Base-by-base conservation (phyloP, 2,329 filamentous ascomycete species). In the Thermoascus crustaceus region DNA sequence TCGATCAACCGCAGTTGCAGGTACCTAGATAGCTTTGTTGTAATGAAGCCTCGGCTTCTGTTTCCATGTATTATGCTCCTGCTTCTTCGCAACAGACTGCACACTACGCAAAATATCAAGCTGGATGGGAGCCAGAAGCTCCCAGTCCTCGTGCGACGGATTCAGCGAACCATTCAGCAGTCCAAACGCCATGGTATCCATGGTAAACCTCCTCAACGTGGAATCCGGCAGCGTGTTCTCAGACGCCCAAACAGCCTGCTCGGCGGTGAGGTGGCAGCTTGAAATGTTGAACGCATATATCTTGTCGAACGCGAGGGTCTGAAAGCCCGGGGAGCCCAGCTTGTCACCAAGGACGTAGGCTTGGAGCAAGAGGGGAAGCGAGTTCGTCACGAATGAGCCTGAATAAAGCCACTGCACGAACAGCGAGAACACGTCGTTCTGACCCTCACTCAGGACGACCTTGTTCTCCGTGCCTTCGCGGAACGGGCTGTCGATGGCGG, bases 361-460 rank as follows among this genome's bases (percentile, higher is more conserved):
- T 3, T 17, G 17, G 8, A 41, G 21, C 8, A 41, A 30, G 5
- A 35, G 4, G 16, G 23, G 20, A 14, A 39, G 30, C 4, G 23
- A 32, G 3, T 18, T 11, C 13, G 19, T 18, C 14, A 16, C 7
- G 26, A 43, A 41, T 7, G 20, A 16, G 10, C 34, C 21, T 9
- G 40, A 25, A 19, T 43, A 45, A 9, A 43, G 25, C 38, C 43
- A 41, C 32, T 45, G 35, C 11, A 43, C 38, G 13, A 43, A 45
- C 13, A 41, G 31, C 2, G 33, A 13, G 14, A 41, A 43, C 8
- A 36, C 19, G 5, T 14, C 7, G 24, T 37, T 43, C 5, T 37
- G 21, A 11, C 35, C 40, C 14, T 36, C 33, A 14, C n/a, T n/a
- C 8, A 41, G 24, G 9, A 22, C 4, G 3, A 43, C 33, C 24